Base-by-base conservation (phyloP, 371 early-diverging fungal genomes). In the Dentiscutata heterogama region DNA sequence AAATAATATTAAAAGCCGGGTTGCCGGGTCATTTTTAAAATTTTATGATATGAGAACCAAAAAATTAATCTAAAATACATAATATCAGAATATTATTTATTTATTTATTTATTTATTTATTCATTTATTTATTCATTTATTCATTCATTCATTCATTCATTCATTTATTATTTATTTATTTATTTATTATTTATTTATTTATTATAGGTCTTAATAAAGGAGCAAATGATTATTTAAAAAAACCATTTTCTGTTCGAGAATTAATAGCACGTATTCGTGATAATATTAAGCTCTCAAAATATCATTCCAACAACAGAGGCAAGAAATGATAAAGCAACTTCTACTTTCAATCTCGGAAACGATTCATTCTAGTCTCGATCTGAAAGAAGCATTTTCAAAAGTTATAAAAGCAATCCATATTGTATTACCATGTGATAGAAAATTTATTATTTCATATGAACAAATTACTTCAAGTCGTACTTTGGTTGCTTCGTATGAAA, bases 201-300 rank as follows among this genome's bases (percentile, higher is more conserved):
- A 20, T 46, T 64, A 81, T 80, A 58, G 91, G 90, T 2, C 54
- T 88, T 27, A 84, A 86, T 54, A 84, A 83, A 22, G 88, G 89
- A 50, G 89, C 88, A 0, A 87, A 88, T 77, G 89, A 89, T 56
- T 88, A 87, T 81, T 71, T 88, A 11, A n/a, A n/a, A n/a, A n/a
- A n/a, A n/a, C n/a, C n/a, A n/a, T n/a, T n/a, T n/a, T n/a, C n/a
- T n/a, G n/a, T n/a, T n/a, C n/a, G n/a, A n/a, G n/a, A n/a, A n/a
- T n/a, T n/a, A n/a, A n/a, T n/a, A n/a, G n/a, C n/a, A 2, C 87
- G 90, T 42, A 87, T 88, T 16, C 84, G 86, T 7, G 86, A 86
- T 2, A 87, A 88, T 39, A 84, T 86, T 65, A 84, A 87, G 11
- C 85, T 88, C 3, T 85, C 84, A 3, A 83, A 58, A 75, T 86